Evolutionary conservation across 2,329 filamentous ascomycete genomes (phyloP), one percentile per base, ranked within the genome.

Genomic region (Microdochium paspali): DNA sequence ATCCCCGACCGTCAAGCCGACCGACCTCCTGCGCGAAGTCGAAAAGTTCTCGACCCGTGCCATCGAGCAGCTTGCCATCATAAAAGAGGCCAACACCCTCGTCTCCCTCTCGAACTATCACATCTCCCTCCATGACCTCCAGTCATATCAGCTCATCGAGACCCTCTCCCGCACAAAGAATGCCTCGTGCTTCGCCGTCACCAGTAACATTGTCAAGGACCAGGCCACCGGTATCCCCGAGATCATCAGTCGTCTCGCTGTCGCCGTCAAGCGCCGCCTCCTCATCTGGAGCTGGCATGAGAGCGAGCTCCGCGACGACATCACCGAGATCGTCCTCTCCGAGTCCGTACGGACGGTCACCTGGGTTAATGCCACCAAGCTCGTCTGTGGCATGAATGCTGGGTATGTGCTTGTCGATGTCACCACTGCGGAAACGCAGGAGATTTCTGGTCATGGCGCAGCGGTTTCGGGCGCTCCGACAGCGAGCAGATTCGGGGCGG

Each of bases 241-340:
- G 55, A 94, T 98, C 48, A 90, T 97, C 54, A 95, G 89, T 47
- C 78, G 90, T 31, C 72, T 98, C 46, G 93, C 90, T 6, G 91
- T 98, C 10, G 90, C 90, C 4, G 88, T 96, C 28, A 97, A 97
- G 74, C 77, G 93, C 59, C 87, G 87, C 58, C 74, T 98, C 46
- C 65, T 97, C 51, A 68, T 96, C 47, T 98, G 93, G 90, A 87
- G 84, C 59, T 98, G 94, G 93, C 86, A 93, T 58, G 90, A 95
- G 63, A 93, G 90, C 72, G 93, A 97, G 69, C 74, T 96, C 39
- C 78, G 78, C 44, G 73, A 79, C 3, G 82, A 93, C 28, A 80
- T 84, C 0, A 72, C 73, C 24, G 93, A 97, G 67, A 79, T 96
- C 31, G 79, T 82, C 1, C 74, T 97, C 42, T 74, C 88, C 28